phyloP scores from a whole-genome alignment of 495 filamentous ascomycete genomes.

The Aspergillus asperescens region DNA sequence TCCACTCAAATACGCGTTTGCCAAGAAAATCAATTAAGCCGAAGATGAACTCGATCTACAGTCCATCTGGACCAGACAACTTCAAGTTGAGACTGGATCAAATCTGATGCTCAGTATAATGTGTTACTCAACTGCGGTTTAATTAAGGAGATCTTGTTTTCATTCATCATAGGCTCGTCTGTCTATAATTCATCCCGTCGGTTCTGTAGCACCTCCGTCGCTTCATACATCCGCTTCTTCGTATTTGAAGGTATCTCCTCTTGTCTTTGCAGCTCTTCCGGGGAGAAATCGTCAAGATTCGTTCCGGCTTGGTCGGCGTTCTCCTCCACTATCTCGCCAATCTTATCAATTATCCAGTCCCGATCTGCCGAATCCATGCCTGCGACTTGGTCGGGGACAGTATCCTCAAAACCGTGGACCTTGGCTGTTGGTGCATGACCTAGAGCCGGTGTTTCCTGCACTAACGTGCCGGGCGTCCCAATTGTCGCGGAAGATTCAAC shows the following conservation, averaged over 20 bases:
- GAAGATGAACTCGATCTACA: not conserved
- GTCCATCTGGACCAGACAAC: not conserved
- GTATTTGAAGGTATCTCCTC: conserved; percentile 56
- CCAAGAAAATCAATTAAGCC: conserved; percentile 15
- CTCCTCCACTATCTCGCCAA: conserved; percentile 52
- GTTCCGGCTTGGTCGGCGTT: conserved; percentile 34
- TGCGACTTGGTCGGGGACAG: conserved; percentile 25
- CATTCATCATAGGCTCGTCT: not conserved
- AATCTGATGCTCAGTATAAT: no score
- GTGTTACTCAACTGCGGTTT: no score
- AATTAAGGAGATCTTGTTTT: no score
- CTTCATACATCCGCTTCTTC: conserved; percentile 84
- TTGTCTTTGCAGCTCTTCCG: conserved; percentile 40
- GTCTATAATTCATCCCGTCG: conserved; percentile 53
- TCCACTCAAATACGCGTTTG: conserved; percentile 34
- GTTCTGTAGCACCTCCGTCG: conserved; percentile 34
- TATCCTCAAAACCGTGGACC: conserved; percentile 15
- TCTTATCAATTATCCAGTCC: conserved; percentile 47
- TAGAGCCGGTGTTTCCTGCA: conserved; percentile 16
- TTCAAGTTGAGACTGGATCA: no score
- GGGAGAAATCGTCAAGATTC: conserved; percentile 29
- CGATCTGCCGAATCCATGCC: conserved; percentile 22
- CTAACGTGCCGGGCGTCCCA: not conserved
- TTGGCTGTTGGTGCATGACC: conserved; percentile 14
- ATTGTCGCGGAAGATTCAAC: conserved; percentile 27